Conservation (phyloP, 495 filamentous ascomycete species). For the Aspergillus mulundensis region DNA sequence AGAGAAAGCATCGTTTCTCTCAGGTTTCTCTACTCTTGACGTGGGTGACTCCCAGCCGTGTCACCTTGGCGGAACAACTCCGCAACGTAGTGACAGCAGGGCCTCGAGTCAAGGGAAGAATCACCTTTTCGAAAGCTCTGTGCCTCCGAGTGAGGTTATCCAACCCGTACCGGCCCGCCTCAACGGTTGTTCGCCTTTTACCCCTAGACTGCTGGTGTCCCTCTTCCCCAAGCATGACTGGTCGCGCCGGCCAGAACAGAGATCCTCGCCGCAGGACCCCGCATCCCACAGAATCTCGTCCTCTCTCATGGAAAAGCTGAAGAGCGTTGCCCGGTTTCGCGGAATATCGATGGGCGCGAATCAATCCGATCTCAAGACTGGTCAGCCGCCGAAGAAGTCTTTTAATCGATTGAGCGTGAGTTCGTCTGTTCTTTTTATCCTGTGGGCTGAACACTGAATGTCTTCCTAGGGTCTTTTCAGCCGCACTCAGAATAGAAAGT, state of each 20-base stretch:
- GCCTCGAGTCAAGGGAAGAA: not conserved
- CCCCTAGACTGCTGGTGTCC: not conserved
- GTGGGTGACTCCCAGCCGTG: slow-evolving; percentile 7
- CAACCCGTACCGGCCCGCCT: not conserved
- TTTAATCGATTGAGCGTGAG: slow-evolving; percentile 18
- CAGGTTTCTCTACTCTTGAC: slow-evolving; percentile 12
- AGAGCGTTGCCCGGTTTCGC: slow-evolving; percentile 27
- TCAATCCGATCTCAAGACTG: slow-evolving; percentile 16
- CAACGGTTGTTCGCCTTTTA: not conserved
- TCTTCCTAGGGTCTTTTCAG: slow-evolving; percentile 20
- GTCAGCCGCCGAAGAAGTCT: slow-evolving; percentile 19
- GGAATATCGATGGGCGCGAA: slow-evolving; percentile 29
- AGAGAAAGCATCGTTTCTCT: slow-evolving; percentile 2
- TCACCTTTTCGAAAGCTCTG: slow-evolving; percentile 1
- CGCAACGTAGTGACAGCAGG: not conserved
- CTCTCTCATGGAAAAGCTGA: slow-evolving; percentile 31
- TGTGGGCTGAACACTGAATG: not conserved
- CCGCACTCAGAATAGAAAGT: slow-evolving; percentile 6
- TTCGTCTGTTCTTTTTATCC: not conserved
- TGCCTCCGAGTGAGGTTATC: slow-evolving; percentile 6
- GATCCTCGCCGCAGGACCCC: slow-evolving; percentile 12
- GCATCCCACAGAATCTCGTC: slow-evolving; percentile 9
- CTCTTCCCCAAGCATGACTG: slow-evolving; percentile 8
- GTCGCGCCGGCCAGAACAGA: slow-evolving; percentile 8
- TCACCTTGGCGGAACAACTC: slow-evolving; percentile 9